Conservation (phyloP, 1,139 yeast genomes). For the Geotrichum macrosporum region DNA sequence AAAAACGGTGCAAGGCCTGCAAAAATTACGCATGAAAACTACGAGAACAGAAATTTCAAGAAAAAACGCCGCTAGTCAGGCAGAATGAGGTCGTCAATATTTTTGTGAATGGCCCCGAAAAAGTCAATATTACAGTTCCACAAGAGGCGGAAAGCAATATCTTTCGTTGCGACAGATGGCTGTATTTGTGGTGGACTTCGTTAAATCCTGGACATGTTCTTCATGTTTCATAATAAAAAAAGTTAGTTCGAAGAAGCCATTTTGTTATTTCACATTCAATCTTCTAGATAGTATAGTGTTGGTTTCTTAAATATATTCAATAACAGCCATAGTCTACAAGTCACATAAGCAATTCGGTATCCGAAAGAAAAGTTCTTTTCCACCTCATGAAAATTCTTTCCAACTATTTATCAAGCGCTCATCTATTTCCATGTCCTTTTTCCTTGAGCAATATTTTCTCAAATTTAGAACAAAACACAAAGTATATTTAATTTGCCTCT, state of each 20-base stretch:
- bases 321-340: no score
- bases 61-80: slow-evolving; percentile 31
- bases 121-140: slow-evolving; percentile 84
- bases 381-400: no score
- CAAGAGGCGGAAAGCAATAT: slow-evolving; percentile 92
- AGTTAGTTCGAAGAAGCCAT: slow-evolving; percentile 4
- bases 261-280: neutral
- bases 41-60: slow-evolving; percentile 58
- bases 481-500: no score
- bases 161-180: slow-evolving; percentile 97
- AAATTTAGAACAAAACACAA: no score
- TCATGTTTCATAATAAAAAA: slow-evolving; percentile 24
- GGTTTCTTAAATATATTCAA: no score
- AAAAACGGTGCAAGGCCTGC: no score
- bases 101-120: slow-evolving; percentile 47
- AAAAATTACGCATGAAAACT: slow-evolving; percentile 97
- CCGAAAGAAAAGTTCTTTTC: no score
- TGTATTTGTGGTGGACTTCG: slow-evolving; percentile 93
- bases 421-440: no score
- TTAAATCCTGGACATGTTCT: slow-evolving; percentile 89
- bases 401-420: no score
- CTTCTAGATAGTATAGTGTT: no score
- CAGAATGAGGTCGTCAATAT: slow-evolving; percentile 48
- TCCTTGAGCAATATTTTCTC: no score
- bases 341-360: no score